Percentiles rank a stretch among this genome's conserved stretches.
These are phyloP conservation scores for Paecilomyces variotii DNA, from an alignment of 2,329 filamentous ascomycete species.

Conservation along the genomic window DNA sequence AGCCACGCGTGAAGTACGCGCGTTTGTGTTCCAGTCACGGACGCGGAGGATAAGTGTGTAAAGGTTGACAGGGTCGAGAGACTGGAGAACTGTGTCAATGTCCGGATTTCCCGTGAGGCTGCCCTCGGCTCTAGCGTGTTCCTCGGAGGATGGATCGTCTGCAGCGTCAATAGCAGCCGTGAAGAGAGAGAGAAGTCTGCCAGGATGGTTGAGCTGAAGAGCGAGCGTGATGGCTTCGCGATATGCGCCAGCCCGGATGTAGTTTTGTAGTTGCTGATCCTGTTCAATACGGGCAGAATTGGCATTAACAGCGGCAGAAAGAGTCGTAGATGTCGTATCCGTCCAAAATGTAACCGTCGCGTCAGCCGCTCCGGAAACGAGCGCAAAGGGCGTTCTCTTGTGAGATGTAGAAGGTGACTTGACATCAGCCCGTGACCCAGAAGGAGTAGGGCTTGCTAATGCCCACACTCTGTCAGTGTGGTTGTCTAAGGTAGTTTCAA, in stretches of 20 bases:
- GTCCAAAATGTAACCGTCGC: conserved; percentile 93
- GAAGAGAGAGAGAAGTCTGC: conserved; percentile 75
- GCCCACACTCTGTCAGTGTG: conserved; percentile 96
- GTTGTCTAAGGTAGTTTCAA: conserved; percentile 86
- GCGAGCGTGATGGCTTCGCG: conserved; percentile 88
- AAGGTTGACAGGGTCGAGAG: conserved; percentile 74
- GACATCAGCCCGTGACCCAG: conserved; percentile 23
- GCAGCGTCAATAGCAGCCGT: conserved; percentile 69
- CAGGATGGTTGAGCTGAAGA: conserved; percentile 88
- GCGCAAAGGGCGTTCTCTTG: conserved; percentile 46
- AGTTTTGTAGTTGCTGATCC: conserved; percentile 89
- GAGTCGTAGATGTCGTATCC: conserved; percentile 77
- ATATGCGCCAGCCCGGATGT: conserved; percentile 80
- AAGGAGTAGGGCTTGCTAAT: conserved; percentile 56
- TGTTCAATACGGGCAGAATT: conserved; percentile 79
- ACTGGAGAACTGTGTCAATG: conserved; percentile 78
- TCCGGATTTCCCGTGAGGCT: conserved; percentile 39
- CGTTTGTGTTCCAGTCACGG: conserved; percentile 97
- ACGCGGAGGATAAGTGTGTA: conserved; percentile 72
- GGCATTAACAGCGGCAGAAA: conserved; percentile 63
- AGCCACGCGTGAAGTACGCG: conserved; percentile 72
- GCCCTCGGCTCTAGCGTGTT: conserved; percentile 24
- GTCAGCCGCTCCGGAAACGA: conserved; percentile 87
- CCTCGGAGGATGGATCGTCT: conserved; percentile 45
- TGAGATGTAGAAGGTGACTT: conserved; percentile 18